Base-by-base conservation (phyloP, 2,329 filamentous ascomycete species). In the Diplodia intermedia region DNA sequence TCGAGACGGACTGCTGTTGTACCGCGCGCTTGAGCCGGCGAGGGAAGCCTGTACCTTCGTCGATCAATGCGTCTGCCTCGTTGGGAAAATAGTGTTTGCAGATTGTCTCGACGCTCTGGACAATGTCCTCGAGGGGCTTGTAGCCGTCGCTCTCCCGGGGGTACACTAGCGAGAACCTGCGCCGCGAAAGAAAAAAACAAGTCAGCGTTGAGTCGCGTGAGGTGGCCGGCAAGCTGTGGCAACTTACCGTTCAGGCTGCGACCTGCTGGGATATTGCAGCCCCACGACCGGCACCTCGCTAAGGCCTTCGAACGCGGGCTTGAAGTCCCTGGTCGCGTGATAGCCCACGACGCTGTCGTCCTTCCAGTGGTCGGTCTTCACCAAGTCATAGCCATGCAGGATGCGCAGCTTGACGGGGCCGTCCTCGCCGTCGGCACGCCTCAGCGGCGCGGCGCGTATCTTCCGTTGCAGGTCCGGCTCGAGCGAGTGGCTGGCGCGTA, bases 181-280 rank as follows among this genome's bases (percentile, higher is more conserved):
- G 52, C 26, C 31, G 74, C 4, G n/a, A 15, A 26, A 9, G 18
- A 20, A 47, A 47, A 47, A 47, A 2, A 38, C 3, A 47, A 47
- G 47, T 67, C 40, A 67, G 72, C 75, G 78, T 57, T 33, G 54
- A 38, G 53, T 36, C 40, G 53, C 61, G 77, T 72, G 43, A 69
- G 66, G 18, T 70, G 36, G 55, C 76, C 75, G 53, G 70, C 12
- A 47, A 20, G 74, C 73, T 12, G 71, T 56, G 60, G 70, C 69
- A 7, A 63, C 80, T 73, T 82, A 91, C 88, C 85, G 88, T 79
- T 95, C 92, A 65, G 86, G 86, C 61, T 85, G 84, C 67, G 88
- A 86, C 70, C 85, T 83, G 77, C 92, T 94, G 11, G 95, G 94
- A 79, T 98, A 98, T 78, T 95, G 91, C 72, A 98, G 81, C 75